Base-by-base conservation (phyloP, 1,284 basidiomycete species). In the Termitomyces sp. region DNA sequence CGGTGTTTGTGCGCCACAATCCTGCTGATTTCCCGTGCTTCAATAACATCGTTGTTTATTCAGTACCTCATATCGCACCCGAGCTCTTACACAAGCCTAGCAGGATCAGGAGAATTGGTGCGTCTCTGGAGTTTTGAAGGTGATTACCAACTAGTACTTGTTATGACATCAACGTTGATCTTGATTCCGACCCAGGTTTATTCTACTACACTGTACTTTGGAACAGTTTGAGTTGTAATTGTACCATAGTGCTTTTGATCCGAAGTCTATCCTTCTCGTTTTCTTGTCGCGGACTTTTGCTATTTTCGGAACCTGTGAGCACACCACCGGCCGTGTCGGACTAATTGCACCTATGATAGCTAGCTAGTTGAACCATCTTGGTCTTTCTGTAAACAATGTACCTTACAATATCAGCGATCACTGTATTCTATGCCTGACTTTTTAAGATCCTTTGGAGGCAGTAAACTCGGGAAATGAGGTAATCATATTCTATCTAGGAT, bases 1-100 rank as follows among this genome's bases (percentile, higher is more conserved):
- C 74, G 91, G 91, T 80, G 91, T 92, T 52, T 65, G 63, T 65
- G 45, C 40, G 63, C 62, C 9, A 21, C 26, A 40, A n/a, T 30
- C 17, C 4, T 3, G 36, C 52, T 34, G 19, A 12, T 46, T 21
- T 26, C 17, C 33, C 21, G 13, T 36, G 21, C 7, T 26, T 33
- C 24, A 7, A 43, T 52, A 17, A 49, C 24, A 38, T 10, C 4
- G 36, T 10, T 2, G 41, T 39, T 34, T 19, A 6, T 47, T 5
- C 31, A 62, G 61, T 62, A 9, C 61, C 61, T 36, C 40, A 57
- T 38, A 62, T 62, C n/a, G 54, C 55, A 10, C 57, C 61, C 1
- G 59, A 62, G 41, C 55, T 62, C 13, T 42, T 59, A 19, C 52
- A 46, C 9, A 50, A 33, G 33, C 13, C 34, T 15, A 30, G 24